Conservation (phyloP, 225 moss, liverwort and hornwort species). For the Takakia lepidozioides region DNA sequence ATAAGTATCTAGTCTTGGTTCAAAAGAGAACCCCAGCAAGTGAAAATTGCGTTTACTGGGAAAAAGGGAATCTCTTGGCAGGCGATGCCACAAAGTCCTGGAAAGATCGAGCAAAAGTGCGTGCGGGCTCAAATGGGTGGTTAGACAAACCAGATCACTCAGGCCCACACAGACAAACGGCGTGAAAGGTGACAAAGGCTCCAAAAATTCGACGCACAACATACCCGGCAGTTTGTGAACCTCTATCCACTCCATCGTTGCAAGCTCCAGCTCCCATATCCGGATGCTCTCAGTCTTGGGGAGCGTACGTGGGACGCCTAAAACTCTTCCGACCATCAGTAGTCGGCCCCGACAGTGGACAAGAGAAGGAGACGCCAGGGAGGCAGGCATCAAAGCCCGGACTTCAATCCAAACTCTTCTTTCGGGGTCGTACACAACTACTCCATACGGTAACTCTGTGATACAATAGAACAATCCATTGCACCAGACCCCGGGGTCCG, state of each 20-base stretch:
- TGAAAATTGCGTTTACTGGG: conserved; percentile 31
- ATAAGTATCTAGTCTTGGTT: conserved; percentile 25
- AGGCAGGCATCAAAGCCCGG: background rate
- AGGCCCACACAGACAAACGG: background rate
- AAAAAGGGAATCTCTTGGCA: conserved; percentile 29
- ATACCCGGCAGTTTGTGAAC: background rate
- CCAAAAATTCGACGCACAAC: background rate
- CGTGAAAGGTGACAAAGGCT: background rate
- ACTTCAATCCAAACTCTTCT: background rate
- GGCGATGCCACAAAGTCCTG: conserved; percentile 28
- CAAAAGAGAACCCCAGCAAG: conserved; percentile 29
- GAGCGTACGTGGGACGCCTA: background rate
- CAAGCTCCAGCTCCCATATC: conserved; percentile 3
- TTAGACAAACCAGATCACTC: background rate
- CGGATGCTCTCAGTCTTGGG: background rate
- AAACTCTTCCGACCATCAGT: conserved; percentile 3
- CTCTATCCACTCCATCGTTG: conserved; percentile 4
- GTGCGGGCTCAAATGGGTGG: conserved; percentile 4
- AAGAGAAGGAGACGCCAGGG: background rate
- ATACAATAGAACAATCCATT: conserved; percentile 3
- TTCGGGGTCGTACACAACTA: conserved; percentile 1
- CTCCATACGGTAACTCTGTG: conserved; percentile 5
- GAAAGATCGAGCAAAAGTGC: conserved; percentile 5
- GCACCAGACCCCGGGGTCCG: conserved; percentile 3
- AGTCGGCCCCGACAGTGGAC: background rate